These are phyloP conservation scores for Abrus precatorius DNA, from an alignment of 306 rosid species.

Conservation along the genomic window DNA sequence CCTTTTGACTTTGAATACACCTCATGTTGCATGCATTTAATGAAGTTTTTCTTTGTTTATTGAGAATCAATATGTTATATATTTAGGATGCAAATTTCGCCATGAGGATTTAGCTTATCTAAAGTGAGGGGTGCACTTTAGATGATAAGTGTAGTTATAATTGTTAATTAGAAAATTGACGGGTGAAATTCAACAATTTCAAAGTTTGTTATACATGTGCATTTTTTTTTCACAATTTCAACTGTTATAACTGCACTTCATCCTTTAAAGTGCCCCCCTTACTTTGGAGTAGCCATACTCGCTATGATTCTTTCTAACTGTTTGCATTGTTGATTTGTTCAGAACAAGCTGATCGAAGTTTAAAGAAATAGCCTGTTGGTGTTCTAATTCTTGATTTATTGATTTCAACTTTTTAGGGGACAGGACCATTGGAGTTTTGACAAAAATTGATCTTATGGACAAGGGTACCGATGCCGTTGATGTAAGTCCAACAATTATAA, in stretches of 20 bases:
- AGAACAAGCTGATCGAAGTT: slow-evolving; percentile 18
- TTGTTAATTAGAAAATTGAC: background rate
- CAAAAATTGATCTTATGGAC: slow-evolving; percentile 99
- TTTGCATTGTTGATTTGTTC: background rate
- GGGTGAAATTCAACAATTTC: background rate
- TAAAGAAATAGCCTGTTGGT: slow-evolving; percentile 1
- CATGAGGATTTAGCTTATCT: background rate
- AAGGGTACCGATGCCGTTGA: slow-evolving; percentile 99
- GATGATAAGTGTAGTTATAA: background rate
- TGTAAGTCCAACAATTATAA: slow-evolving; percentile 61
- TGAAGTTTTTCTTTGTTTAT: slow-evolving; percentile 27
- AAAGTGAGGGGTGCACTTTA: background rate
- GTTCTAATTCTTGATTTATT: slow-evolving; percentile 40
- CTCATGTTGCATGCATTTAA: slow-evolving; percentile 23
- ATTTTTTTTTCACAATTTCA: background rate
- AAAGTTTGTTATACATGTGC: background rate
- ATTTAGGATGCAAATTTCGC: background rate
- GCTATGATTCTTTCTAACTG: background rate
- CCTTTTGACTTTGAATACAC: background rate
- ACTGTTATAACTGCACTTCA: background rate
- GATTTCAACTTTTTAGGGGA: slow-evolving; percentile 70
- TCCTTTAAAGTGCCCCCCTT: background rate
- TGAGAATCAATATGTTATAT: slow-evolving; percentile 6
- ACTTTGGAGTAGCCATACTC: background rate
- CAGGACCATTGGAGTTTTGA: slow-evolving; percentile 93